These are phyloP conservation scores for Ustilago shanxiensis DNA, from an alignment of 1,284 basidiomycete species.

Conservation along the genomic window DNA sequence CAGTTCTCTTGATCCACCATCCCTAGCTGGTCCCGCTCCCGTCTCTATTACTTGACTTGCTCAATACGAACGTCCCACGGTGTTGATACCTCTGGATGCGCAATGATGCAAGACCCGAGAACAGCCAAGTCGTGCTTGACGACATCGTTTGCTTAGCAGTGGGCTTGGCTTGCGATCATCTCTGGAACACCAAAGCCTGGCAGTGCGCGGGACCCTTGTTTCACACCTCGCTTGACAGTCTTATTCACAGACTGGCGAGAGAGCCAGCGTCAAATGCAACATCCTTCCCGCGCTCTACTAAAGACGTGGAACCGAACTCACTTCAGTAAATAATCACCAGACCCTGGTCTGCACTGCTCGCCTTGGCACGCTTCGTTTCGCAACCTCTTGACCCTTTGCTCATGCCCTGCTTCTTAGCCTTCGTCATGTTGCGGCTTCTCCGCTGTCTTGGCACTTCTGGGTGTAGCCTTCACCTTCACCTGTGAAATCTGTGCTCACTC, in stretches of 20 bases:
- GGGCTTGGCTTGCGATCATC: neutral
- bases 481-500: neutral
- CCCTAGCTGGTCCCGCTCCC: neutral
- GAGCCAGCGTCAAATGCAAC: neutral
- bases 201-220: neutral
- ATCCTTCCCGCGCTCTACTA: neutral
- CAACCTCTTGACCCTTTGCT: neutral
- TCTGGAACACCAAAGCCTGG: neutral
- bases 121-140: slow-evolving; percentile 6
- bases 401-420: neutral
- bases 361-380: slow-evolving; percentile 17
- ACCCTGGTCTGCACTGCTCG: neutral
- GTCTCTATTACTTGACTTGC: neutral
- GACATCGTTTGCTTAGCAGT: neutral
- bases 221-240: neutral
- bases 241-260: neutral
- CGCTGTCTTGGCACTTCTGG: slow-evolving; percentile 3
- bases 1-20: neutral
- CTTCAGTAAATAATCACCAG: neutral
- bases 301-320: neutral
- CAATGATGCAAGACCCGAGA: neutral
- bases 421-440: neutral
- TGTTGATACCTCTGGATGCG: neutral
- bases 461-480: neutral
- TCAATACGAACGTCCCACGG: neutral